Evolutionary conservation across 2,329 filamentous ascomycete genomes (phyloP).

Genomic region (Ilyonectria mors-panacis): DNA sequence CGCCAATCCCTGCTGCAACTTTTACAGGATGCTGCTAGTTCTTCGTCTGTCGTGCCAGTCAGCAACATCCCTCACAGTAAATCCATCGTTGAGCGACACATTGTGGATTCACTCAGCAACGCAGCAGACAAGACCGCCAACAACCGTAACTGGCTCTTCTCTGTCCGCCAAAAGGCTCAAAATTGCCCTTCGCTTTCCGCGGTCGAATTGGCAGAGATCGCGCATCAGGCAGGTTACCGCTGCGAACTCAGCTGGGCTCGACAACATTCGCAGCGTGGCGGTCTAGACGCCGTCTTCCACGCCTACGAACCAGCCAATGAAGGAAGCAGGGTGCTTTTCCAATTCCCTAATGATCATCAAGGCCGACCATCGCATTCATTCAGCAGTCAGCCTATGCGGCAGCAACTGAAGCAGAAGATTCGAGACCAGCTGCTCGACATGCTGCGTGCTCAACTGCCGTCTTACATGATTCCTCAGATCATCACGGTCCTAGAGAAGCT

Average conservation of each 20-base stretch:
- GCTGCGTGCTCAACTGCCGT: conserved; percentile 29
- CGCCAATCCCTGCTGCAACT: conserved; percentile 23
- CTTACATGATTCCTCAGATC: conserved; percentile 47
- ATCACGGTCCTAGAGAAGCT: conserved; percentile 44
- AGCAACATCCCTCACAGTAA: conserved; percentile 49
- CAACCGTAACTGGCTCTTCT: conserved; percentile 31
- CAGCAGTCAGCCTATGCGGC: conserved; percentile 10
- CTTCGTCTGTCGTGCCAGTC: conserved; percentile 25
- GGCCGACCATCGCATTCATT: neutral
- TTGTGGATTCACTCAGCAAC: conserved; percentile 33
- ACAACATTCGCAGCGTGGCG: conserved; percentile 49
- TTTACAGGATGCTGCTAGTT: conserved; percentile 11
- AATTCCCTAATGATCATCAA: conserved; percentile 43
- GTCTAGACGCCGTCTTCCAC: conserved; percentile 51
- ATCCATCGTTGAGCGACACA: conserved; percentile 47
- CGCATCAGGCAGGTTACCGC: conserved; percentile 56
- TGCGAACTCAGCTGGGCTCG: conserved; percentile 63
- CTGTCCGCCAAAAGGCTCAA: conserved; percentile 17
- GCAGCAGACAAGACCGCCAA: neutral
- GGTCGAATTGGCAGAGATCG: conserved; percentile 40
- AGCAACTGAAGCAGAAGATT: conserved; percentile 10
- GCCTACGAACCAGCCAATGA: conserved; percentile 49
- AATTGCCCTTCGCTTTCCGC: conserved; percentile 29
- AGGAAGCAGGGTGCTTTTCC: conserved; percentile 34
- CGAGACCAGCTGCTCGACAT: neutral